phyloP scores from a whole-genome alignment of 805 yeast species.

The Candida vartiovaarae region DNA sequence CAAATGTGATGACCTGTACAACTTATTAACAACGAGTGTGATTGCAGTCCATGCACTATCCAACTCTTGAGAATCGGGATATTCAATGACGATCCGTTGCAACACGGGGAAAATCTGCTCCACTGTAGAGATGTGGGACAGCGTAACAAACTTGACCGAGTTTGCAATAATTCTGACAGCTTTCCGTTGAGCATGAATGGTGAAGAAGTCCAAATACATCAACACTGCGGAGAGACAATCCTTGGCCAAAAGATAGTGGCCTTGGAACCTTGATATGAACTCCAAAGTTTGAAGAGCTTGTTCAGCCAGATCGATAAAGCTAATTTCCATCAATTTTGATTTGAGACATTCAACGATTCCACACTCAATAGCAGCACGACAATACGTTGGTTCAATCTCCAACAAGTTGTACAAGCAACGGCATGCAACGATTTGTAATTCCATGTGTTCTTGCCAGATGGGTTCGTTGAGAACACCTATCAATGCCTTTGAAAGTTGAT shows the following conservation, averaged over 20 bases:
- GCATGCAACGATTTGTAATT: constrained; percentile 77
- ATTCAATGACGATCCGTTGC: constrained; percentile 43
- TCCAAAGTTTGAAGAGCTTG: constrained; percentile 77
- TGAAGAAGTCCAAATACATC: constrained; percentile 77
- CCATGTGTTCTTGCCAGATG: constrained; percentile 53
- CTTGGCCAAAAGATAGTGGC: constrained; percentile 44
- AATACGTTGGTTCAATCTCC: constrained; percentile 64
- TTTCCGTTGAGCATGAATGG: constrained; percentile 82
- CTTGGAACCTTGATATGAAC: constrained; percentile 48
- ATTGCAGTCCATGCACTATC: constrained; percentile 64
- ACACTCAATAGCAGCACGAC: constrained; percentile 52
- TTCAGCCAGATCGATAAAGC: constrained; percentile 86
- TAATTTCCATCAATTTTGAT: constrained; percentile 61
- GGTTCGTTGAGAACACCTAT: constrained; percentile 55
- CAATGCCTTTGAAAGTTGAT: constrained; percentile 45
- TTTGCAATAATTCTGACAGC: constrained; percentile 69
- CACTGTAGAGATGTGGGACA: constrained; percentile 38
- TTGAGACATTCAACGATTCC: constrained; percentile 64
- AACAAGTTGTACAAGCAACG: constrained; percentile 76
- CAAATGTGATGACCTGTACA: constrained; percentile 36
- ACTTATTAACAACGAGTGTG: constrained; percentile 47
- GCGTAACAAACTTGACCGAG: constrained; percentile 45
- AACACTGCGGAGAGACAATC: constrained; percentile 63
- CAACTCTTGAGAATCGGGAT: constrained; percentile 50
- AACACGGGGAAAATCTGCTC: constrained; percentile 53